Conservation (phyloP, 441 rosid genomes). For the Manihot esculenta region DNA sequence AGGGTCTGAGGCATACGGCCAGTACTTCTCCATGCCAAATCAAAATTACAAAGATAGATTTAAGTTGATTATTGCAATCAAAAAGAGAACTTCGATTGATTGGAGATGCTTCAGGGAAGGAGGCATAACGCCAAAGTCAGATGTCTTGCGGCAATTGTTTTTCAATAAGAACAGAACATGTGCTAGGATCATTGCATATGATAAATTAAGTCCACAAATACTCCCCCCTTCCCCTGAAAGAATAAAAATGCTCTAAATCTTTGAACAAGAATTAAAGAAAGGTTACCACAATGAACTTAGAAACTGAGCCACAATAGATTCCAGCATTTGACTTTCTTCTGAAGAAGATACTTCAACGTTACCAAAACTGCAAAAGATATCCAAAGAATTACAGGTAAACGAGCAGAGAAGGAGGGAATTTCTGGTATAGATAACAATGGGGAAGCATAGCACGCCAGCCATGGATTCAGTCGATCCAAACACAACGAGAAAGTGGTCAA, state of each 20-base stretch:
- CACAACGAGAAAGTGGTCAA: conserved; percentile 78
- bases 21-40: conserved; percentile 59
- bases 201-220: not conserved
- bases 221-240: too few relatives aligned
- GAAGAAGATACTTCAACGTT: conserved; percentile 75
- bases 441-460: conserved; percentile 55
- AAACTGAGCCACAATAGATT: conserved; percentile 91
- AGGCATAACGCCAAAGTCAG: not conserved
- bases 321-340: conserved; percentile 81
- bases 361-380: conserved; percentile 64
- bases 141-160: not conserved
- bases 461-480: conserved; percentile 86
- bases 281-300: conserved; percentile 84
- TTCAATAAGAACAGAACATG: not conserved
- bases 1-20: conserved; percentile 78
- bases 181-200: not conserved
- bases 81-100: not conserved
- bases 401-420: not conserved
- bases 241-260: not conserved
- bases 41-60: not conserved
- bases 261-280: conserved; percentile 10
- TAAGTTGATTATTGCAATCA: conserved; percentile 15
- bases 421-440: not conserved
- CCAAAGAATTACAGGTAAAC: not conserved
- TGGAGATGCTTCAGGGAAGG: not conserved